Evolutionary conservation across 2,329 filamentous ascomycete species (phyloP).

Genomic region (Arthrinium puccinioides): DNA sequence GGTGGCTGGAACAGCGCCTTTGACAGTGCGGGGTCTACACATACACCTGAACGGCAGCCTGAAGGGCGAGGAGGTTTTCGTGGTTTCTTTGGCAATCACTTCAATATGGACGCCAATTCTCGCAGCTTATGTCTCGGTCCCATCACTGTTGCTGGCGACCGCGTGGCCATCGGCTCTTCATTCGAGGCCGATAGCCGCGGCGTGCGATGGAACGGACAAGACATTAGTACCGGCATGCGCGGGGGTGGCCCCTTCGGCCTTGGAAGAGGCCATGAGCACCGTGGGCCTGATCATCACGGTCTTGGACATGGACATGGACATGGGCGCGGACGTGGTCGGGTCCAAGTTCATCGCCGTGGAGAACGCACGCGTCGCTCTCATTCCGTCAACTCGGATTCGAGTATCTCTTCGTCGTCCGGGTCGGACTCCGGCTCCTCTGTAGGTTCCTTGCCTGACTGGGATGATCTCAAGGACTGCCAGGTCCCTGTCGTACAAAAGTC

Average conservation of each 20-base stretch:
- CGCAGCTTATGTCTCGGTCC: slow-evolving; percentile 27
- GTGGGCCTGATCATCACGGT: background rate
- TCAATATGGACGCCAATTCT: slow-evolving; percentile 8
- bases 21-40: background rate
- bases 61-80: slow-evolving; percentile 4
- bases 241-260: slow-evolving; percentile 8
- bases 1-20: slow-evolving; percentile 10
- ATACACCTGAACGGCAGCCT: slow-evolving; percentile 1
- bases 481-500: slow-evolving; percentile 36
- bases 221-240: slow-evolving; percentile 20
- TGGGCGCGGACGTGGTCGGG: slow-evolving; percentile 5
- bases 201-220: slow-evolving; percentile 36
- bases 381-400: slow-evolving; percentile 28
- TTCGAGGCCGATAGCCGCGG: slow-evolving; percentile 38
- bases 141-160: slow-evolving; percentile 34
- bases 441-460: slow-evolving; percentile 46
- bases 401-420: slow-evolving; percentile 26
- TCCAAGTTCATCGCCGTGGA: slow-evolving; percentile 2
- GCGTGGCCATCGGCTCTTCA: slow-evolving; percentile 32
- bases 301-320: background rate
- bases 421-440: slow-evolving; percentile 34
- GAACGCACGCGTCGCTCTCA: slow-evolving; percentile 11
- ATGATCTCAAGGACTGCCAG: slow-evolving; percentile 41
- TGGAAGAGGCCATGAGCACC: slow-evolving; percentile 3
- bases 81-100: slow-evolving; percentile 5